Evolutionary conservation across 352 stramenopile species (phyloP), one percentile per base, ranked within the genome.

Genomic region (Globisporangium canariense): DNA sequence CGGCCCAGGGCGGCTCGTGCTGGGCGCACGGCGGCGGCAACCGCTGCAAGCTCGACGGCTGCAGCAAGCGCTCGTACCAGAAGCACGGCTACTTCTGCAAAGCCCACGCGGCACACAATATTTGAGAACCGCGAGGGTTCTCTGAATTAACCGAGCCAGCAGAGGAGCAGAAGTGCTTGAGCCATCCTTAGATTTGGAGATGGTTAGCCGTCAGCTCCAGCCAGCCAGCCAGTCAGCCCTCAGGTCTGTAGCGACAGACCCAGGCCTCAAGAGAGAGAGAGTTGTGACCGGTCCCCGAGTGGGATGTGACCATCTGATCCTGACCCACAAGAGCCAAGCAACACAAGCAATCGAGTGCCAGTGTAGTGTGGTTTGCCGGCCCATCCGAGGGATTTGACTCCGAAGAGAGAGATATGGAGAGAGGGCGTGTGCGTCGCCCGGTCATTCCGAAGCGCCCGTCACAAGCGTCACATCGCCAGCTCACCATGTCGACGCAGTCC

Each of bases 81-180:
- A 78, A 78, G 58, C 68, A 78, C 58, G 75, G 73, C 16, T 85
- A 83, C 68, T 82, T 69, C 51, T 75, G 77, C 62, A 83, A 81
- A 43, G 66, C 54, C 34, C 73, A 80, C 58, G 73, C 73, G 13
- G 51, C 65, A 22, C 64, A 76, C 68, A 73, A 68, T 58, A 49
- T 38, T 2, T 67, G 58, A 66, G 34, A 16, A 32, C 25, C 36
- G 11, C 7, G 43, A 25, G 40, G 50, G 25, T 28, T 60, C 11
- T 46, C 11, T 46, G 11, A 46, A 46, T 40, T 40, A 28, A 28
- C 25, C 25, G 25, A 28, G 1, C 25, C 34, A 36, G 47, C n/a
- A 6, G 22, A n/a, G 20, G 16, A 30, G 34, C 8, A 10, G 8
- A 40, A 40, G 34, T 28, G 25, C 25, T 28, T 28, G 25, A 40